A percentile compares a stretch with the other conserved stretches of the same genome.
Evolutionary conservation across 352 stramenopile species (phyloP).

Genomic region (Phytophthora pini): DNA sequence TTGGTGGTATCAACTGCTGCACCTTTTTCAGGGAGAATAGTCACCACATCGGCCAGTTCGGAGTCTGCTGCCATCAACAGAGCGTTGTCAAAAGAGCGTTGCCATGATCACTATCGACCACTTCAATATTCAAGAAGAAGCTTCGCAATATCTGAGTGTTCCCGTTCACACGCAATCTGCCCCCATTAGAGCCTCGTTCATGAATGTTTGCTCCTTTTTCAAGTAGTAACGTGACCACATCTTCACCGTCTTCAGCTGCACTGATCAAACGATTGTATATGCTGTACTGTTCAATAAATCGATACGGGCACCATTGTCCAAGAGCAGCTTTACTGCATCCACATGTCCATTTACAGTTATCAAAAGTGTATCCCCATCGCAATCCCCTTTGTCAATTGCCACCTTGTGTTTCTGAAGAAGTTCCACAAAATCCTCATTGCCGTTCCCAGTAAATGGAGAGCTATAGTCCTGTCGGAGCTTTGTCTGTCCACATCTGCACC

Average conservation of each 20-base stretch:
- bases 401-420: too few relatives aligned
- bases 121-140: conserved; percentile 1
- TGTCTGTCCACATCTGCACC: too few relatives aligned
- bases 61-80: conserved; percentile 8
- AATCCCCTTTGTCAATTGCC: too few relatives aligned
- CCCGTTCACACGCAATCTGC: conserved; percentile 4
- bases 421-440: too few relatives aligned
- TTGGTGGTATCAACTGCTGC: too few relatives aligned
- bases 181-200: background rate
- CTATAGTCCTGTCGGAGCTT: too few relatives aligned
- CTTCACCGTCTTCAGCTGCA: conserved; percentile 1
- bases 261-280: conserved; percentile 1
- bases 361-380: too few relatives aligned
- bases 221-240: background rate
- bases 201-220: background rate
- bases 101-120: background rate
- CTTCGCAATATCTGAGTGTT: background rate
- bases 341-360: too few relatives aligned
- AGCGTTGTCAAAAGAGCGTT: conserved; percentile 3
- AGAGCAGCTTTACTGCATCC: too few relatives aligned
- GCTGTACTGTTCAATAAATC: background rate
- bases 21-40: background rate
- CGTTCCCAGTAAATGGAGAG: too few relatives aligned
- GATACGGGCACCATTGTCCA: background rate
- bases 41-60: background rate